Evolutionary conservation across 441 rosid species (phyloP), one percentile per base, ranked within the genome.

Genomic region (Biscutella laevigata): DNA sequence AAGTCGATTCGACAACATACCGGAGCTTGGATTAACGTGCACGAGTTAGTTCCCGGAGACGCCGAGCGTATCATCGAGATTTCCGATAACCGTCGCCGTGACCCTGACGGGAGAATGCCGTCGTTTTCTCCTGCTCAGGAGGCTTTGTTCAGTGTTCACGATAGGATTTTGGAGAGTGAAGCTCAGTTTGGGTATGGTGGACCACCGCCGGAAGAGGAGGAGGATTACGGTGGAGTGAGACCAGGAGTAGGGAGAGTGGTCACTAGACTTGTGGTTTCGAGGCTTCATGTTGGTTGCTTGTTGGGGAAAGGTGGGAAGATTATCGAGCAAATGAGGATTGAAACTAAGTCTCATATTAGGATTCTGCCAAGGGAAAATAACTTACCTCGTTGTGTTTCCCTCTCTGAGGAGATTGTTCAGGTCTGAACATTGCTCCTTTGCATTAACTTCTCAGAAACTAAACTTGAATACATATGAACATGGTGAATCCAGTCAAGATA

Each of bases 291-390:
- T 2, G 97, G 99, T 20, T 86, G 88, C 59, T 81, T 92, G 82
- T 62, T 92, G 71, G 97, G 99, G 51, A 88, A 86, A 77, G 94
- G 92, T 41, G 99, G 97, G 50, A 92, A 88, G 74, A 92, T 92
- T 9, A 86, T 92, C 25, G 99, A 92, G 78, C 97, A 88, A 64
- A 92, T 92, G 99, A 88, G 99, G 73, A 81, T 82, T 36, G 97
- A 86, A 59, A 92, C 99, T 7, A 88, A 92, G 84, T 88, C 97
- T 35, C 95, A 88, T 75, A 92, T 92, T 71, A 79, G 99, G 83
- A 77, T 92, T 75, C 71, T 88, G 38, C 97, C 95, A 5, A 67
- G 95, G 55, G 97, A 92, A 55, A 81, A 66, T 74, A 62, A 79
- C 10, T 69, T 92, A 46, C 99, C 99, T 52, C 94, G 82, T 24